Base-by-base conservation (phyloP, 2,329 filamentous ascomycete species). In the Talaromyces verruculosus region DNA sequence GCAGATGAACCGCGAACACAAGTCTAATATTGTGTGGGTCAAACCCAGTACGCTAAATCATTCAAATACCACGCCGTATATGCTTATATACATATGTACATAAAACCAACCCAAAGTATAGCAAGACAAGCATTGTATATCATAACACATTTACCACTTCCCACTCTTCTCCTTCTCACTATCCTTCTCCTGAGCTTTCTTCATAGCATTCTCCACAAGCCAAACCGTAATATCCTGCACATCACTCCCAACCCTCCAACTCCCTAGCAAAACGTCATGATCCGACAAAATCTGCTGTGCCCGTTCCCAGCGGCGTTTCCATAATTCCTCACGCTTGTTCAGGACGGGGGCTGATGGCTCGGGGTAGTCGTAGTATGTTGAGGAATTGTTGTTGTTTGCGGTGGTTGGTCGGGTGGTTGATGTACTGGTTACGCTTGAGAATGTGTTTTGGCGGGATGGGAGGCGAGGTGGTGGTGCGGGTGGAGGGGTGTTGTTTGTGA, bases 321-420 rank as follows among this genome's bases (percentile, higher is more conserved):
- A 84, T 8, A 83, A 71, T 64, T 84, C 82, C 65, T 83, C 79
- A 8, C 81, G 81, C 65, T 82, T 83, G 62, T 79, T 83, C 3
- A 77, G 76, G 2, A 79, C 71, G 0, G 79, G 73, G 1, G 73
- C 69, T 13, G 73, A 11, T 65, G 60, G 59, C 70, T 22, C 67
- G 68, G 53, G 68, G 53, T 57, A 25, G 69, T 67, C 55, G 71
- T 70, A 30, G 71, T 63, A 25, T 67, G 67, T 3, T 1, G 57
- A 58, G 7, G 41, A 30, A 0, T 53, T 62, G 8, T n/a, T 49
- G 28, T 19, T 47, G 61, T 15, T 64, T 22, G n/a, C 19, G 35
- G 49, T n/a, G 37, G 13, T 41, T n/a, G 55, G 49, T 64, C 35
- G 22, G 6, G 15, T 37, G 19, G 61, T 25, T n/a, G 51, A 11